Conservation (phyloP, 768 basidiomycete species). For the Naganishia vaughanmartiniae region DNA sequence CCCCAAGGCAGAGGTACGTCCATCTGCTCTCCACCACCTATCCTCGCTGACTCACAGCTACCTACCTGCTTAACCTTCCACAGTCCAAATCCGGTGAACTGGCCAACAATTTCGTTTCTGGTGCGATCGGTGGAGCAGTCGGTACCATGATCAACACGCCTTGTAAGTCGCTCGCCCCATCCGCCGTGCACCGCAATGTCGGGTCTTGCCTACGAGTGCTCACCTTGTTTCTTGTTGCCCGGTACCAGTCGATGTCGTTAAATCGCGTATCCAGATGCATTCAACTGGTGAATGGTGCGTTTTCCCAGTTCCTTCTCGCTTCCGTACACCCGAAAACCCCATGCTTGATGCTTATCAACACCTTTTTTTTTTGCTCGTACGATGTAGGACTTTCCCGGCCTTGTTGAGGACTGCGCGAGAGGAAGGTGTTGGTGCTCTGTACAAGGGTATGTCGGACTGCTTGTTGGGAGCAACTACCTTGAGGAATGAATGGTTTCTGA, state of each 20-base stretch:
- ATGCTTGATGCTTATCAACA: neutral
- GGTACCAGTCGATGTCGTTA: constrained; percentile 85
- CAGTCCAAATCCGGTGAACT: constrained; percentile 69
- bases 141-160: constrained; percentile 92
- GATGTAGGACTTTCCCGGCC: constrained; percentile 89
- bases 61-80: neutral
- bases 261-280: constrained; percentile 80
- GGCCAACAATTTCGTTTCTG: constrained; percentile 88
- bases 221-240: neutral
- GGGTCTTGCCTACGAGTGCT: too few species aligned
- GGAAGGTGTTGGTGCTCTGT: constrained; percentile 79
- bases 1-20: constrained; percentile 76
- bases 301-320: neutral
- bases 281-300: constrained; percentile 46
- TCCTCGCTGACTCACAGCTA: neutral
- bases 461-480: neutral
- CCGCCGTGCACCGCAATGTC: too few species aligned
- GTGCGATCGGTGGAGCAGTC: constrained; percentile 71
- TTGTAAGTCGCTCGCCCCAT: too few species aligned
- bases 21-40: neutral
- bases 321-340: too few species aligned
- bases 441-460: constrained; percentile 60
- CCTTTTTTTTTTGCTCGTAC: neutral
- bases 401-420: constrained; percentile 70
- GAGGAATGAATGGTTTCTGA: neutral